phyloP scores from a whole-genome alignment of 768 basidiomycete species.

The Hygrophorus pudorinus region DNA sequence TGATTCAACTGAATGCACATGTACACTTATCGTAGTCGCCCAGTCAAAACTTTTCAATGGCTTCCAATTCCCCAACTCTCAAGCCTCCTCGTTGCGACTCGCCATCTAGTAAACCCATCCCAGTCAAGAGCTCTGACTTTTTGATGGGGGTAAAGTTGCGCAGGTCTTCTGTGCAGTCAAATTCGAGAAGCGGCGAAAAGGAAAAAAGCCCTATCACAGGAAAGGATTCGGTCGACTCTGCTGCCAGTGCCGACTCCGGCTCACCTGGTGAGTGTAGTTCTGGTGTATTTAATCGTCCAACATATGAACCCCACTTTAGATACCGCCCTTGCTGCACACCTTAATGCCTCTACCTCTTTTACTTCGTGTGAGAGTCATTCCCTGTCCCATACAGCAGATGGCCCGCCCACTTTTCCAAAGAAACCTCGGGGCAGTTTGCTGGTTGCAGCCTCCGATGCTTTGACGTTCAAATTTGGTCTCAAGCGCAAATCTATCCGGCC shows the following conservation, averaged over 20 bases:
- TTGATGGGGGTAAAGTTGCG: conserved; percentile 14
- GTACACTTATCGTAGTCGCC: no score
- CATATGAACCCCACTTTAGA: not conserved
- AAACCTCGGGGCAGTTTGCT: conserved; percentile 36
- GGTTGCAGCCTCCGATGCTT: conserved; percentile 42
- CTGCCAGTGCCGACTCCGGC: conserved; percentile 12
- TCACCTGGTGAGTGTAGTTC: conserved; percentile 9
- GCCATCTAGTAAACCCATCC: conserved; percentile 9
- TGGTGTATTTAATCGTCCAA: not conserved
- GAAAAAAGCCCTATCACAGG: conserved; percentile 21
- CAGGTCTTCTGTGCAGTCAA: conserved; percentile 14
- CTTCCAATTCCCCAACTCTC: conserved; percentile 15
- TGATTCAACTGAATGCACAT: no score
- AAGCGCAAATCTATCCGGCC: conserved; percentile 29
- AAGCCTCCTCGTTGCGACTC: conserved; percentile 12
- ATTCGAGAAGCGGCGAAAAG: conserved; percentile 14
- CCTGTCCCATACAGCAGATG: conserved; percentile 17
- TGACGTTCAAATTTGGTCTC: conserved; percentile 39
- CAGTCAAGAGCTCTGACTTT: conserved; percentile 7
- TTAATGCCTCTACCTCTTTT: conserved; percentile 12
- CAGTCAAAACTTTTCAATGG: no score
- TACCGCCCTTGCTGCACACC: conserved; percentile 16
- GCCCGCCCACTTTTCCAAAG: conserved; percentile 10
- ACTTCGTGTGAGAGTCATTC: conserved; percentile 11
- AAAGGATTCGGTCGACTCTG: conserved; percentile 10